Conservation (phyloP, 129 eudicot genomes). For the Smallanthus sonchifolius region DNA sequence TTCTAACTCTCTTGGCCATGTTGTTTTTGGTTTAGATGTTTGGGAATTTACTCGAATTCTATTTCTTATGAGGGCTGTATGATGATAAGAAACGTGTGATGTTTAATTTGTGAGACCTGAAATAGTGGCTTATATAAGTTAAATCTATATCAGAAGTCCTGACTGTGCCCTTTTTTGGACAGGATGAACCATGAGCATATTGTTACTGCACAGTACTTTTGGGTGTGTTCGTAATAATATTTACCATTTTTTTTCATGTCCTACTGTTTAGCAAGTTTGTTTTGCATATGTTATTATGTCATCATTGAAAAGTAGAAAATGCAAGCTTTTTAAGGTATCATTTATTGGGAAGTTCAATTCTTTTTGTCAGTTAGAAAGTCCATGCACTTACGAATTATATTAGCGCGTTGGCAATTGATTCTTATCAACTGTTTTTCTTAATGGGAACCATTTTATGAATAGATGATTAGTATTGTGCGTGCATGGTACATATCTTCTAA, state of each 20-base stretch:
- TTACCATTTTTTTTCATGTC: not conserved
- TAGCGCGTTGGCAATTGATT: not conserved
- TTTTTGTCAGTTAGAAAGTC: not conserved
- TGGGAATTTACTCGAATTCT: not conserved
- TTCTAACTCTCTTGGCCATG: not conserved
- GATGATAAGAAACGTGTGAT: not conserved
- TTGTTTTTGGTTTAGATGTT: not conserved
- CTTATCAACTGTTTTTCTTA: not conserved
- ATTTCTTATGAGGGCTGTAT: not conserved
- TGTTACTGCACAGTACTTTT: not conserved
- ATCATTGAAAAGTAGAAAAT: slow-evolving; percentile 6
- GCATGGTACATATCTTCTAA: not conserved
- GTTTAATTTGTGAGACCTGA: not conserved
- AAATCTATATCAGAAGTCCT: not conserved
- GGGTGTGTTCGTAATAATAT: not conserved
- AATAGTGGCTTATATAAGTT: slow-evolving; percentile 6
- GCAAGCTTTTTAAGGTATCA: not conserved
- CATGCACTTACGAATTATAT: not conserved
- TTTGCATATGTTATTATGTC: not conserved
- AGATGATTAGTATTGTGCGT: not conserved
- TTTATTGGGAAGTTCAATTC: not conserved
- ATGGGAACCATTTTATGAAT: not conserved
- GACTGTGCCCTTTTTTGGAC: not conserved
- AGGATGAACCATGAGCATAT: not conserved
- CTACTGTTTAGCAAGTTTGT: not conserved